Base-by-base conservation (phyloP, 768 basidiomycete species). In the Mycena rebaudengoi region DNA sequence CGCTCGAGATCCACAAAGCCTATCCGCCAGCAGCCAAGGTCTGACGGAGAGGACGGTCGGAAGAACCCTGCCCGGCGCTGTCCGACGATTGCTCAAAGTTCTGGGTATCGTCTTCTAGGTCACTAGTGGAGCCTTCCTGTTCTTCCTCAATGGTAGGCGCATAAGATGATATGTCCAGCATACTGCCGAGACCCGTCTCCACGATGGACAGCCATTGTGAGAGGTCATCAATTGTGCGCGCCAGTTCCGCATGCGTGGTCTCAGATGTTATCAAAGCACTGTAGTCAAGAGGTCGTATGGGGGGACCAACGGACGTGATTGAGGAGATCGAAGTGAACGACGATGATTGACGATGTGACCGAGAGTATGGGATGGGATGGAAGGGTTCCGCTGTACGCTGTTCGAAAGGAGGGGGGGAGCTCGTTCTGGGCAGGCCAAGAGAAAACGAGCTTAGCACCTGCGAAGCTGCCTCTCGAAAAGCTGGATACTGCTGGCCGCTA, bases 201-300 rank as follows among this genome's bases (percentile, higher is more conserved):
- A 96, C 85, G 0, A 88, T 82, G 5, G 84, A 83, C 59, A 98
- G 75, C 94, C 93, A 96, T 65, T 85, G 82, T 3, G 85, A 82
- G 33, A 98, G 84, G 70, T 91, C 88, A 44, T 90, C 90, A 11
- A 97, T 86, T 4, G 89, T 91, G 43, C 81, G 77, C 43, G 87
- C 88, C 48, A 98, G 83, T 71, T 94, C 91, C 1, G 79, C 74
- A 66, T 92, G 90, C 1, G 90, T 87, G 32, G 80, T 83, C 11
- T 88, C 88, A 26, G 79, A 78, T 6, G 83, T 83, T 20, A 85
- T 80, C 63, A 90, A 75, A 25, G 81, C 75, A 6, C 76, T 75
- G 63, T 95, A 91, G 72, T 96, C 88, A n/a, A 98, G 80, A 2
- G 91, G 88, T 35, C 78, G 82, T 7, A 94, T 73, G 0, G 77